Conservation (phyloP, 2,329 filamentous ascomycete genomes). For the Bipolaris bicolor region DNA sequence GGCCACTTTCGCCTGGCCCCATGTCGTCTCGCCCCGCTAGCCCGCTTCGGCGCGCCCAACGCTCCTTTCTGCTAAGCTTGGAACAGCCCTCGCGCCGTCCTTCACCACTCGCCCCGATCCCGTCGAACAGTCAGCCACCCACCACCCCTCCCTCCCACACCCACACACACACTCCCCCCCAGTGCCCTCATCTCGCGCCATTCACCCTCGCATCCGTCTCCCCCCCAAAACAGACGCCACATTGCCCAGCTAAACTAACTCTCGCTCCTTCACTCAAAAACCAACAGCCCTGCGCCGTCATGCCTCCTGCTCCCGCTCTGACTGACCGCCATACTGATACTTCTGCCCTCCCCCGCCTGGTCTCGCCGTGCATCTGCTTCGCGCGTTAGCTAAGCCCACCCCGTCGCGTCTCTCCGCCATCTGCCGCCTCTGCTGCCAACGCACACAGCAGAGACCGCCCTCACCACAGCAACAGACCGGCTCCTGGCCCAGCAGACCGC, state of each 20-base stretch:
- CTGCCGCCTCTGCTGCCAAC: conserved; percentile 38
- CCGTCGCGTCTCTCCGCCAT: conserved; percentile 25
- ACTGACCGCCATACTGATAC: conserved; percentile 24
- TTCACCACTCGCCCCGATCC: conserved; percentile 31
- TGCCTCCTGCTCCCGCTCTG: conserved; percentile 19
- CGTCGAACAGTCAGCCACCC: conserved; percentile 35
- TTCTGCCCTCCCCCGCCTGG: conserved; percentile 14
- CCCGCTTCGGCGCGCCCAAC: conserved; percentile 23
- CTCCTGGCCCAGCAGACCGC: conserved; percentile 37
- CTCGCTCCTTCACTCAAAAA: conserved; percentile 13
- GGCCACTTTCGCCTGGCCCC: conserved; percentile 10
- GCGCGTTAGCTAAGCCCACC: conserved; percentile 18
- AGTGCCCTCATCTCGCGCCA: conserved; percentile 37
- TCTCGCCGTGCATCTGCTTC: conserved; percentile 19
- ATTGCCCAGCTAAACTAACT: conserved; percentile 10
- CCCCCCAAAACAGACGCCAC: conserved; percentile 16
- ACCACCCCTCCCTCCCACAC: conserved; percentile 9
- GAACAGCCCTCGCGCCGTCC: conserved; percentile 28
- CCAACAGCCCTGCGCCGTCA: conserved; percentile 22
- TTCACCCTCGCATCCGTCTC: conserved; percentile 20
- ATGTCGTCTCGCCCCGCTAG: conserved; percentile 6
- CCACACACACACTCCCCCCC: background rate
- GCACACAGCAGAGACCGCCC: conserved; percentile 47
- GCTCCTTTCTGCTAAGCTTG: conserved; percentile 25
- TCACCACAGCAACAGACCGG: conserved; percentile 49